These are phyloP conservation scores for Kuraishia borneana DNA, from an alignment of 805 yeast species.

Conservation along the genomic window DNA sequence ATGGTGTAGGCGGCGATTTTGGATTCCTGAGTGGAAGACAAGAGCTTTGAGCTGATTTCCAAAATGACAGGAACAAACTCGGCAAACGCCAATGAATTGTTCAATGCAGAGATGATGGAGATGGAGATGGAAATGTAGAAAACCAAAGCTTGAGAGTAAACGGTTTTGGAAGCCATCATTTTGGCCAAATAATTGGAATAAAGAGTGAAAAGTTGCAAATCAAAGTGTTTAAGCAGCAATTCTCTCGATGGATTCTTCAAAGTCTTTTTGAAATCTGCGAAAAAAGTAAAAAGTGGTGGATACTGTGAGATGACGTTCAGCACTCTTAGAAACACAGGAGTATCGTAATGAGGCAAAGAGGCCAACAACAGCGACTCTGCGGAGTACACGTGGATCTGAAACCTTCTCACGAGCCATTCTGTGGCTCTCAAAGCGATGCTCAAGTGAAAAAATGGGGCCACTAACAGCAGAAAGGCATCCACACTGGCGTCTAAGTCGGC, in stretches of 20 bases:
- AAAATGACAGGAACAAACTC: constrained; percentile 44
- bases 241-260: constrained; percentile 54
- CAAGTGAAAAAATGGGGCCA: constrained; percentile 67
- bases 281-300: constrained; percentile 74
- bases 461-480: constrained; percentile 58
- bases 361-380: constrained; percentile 63
- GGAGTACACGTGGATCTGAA: constrained; percentile 72
- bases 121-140: constrained; percentile 70
- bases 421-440: constrained; percentile 71
- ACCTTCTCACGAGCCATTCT: constrained; percentile 94
- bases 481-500: constrained; percentile 67
- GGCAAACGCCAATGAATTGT: constrained; percentile 23
- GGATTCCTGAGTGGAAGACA: constrained; percentile 32
- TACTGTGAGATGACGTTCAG: constrained; percentile 59
- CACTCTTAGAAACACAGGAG: constrained; percentile 64
- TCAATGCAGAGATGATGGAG: constrained; percentile 53
- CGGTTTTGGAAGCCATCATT: constrained; percentile 39
- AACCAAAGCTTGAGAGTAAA: constrained; percentile 61
- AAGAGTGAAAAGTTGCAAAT: constrained; percentile 53
- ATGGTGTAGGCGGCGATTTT: constrained; percentile 81
- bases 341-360: constrained; percentile 69
- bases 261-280: constrained; percentile 51
- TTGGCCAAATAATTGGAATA: constrained; percentile 45
- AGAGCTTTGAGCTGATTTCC: constrained; percentile 45
- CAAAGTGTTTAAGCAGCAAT: constrained; percentile 68